Base-by-base conservation (phyloP, 148 eudicot species). In the Diospyros kaki region DNA sequence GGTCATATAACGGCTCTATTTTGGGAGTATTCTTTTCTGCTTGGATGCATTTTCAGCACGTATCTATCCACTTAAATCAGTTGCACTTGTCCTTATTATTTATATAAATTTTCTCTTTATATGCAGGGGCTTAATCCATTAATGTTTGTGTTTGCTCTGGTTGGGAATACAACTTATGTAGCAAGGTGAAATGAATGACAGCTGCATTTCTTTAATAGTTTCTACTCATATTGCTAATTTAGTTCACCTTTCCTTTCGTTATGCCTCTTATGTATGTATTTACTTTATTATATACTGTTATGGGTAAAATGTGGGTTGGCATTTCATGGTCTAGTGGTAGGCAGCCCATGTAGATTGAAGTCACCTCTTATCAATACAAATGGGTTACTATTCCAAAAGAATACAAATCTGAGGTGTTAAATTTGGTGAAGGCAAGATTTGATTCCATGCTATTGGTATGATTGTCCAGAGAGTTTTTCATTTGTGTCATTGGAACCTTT, bases 101-200 rank as follows among this genome's bases (percentile, higher is more conserved):
- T 44, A 18, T 64, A 6, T 42, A 12, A 55, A 39, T 68, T 65
- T n/a, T 68, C 12, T 77, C 67, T 61, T 70, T 70, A 59, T 44
- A 13, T 84, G 69, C 92, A 92, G 97, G 97, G 97, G 66, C 90
- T 92, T 63, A 92, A 87, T 81, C 94, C 97, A 50, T 73, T 92
- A 14, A 86, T 92, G 97, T 92, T 92, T 79, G 58, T 92, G 53
- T 92, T 92, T 71, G 97, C 97, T 65, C 74, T 92, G 71, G 58
- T 85, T 59, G 97, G 97, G 66, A 92, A 92, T 77, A 50, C 76
- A 11, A 92, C 94, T 74, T 92, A 92, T 80, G 89, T 92, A 13
- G 97, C 86, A 75, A 92, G 94, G 97, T 92, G 46, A 77, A 56
- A 51, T 48, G 7, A n/a, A 38, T 38, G 48, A 65, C 17, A 14